These are phyloP conservation scores for Catharanthus roseus DNA, from an alignment of 257 asterid species.

Conservation along the genomic window DNA sequence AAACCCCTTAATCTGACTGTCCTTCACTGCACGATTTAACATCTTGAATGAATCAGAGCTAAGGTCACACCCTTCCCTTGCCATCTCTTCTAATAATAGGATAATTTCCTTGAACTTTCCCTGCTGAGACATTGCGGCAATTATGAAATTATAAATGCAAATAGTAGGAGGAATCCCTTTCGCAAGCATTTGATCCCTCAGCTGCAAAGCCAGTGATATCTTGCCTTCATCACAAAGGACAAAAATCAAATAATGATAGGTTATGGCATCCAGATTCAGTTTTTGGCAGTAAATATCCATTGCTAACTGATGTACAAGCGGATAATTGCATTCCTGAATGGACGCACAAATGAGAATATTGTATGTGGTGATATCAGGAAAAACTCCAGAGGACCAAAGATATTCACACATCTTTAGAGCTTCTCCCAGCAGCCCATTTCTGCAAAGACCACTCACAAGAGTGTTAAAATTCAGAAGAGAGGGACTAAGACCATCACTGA, in stretches of 20 bases:
- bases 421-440: constrained; percentile 30
- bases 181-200: constrained; percentile 33
- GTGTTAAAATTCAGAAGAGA: constrained; percentile 41
- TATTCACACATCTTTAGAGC: constrained; percentile 32
- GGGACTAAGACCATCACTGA: constrained; percentile 36
- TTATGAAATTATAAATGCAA: constrained; percentile 37
- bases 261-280: constrained; percentile 38
- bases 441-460: constrained; percentile 48
- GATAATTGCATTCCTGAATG: constrained; percentile 34
- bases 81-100: constrained; percentile 40
- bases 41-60: constrained; percentile 32
- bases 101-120: constrained; percentile 34
- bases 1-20: constrained; percentile 34
- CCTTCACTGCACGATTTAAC: constrained; percentile 27
- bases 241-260: constrained; percentile 37
- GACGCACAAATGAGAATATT: constrained; percentile 49
- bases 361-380: constrained; percentile 40
- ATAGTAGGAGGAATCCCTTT: constrained; percentile 38
- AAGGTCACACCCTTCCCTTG: constrained; percentile 42
- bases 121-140: constrained; percentile 41
- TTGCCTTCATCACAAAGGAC: constrained; percentile 43
- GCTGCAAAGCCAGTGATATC: constrained; percentile 37
- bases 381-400: constrained; percentile 36
- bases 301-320: constrained; percentile 31
- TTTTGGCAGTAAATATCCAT: constrained; percentile 36